These are phyloP conservation scores for Epichloe aotearoae DNA, from an alignment of 2,329 filamentous ascomycete species.

Conservation along the genomic window DNA sequence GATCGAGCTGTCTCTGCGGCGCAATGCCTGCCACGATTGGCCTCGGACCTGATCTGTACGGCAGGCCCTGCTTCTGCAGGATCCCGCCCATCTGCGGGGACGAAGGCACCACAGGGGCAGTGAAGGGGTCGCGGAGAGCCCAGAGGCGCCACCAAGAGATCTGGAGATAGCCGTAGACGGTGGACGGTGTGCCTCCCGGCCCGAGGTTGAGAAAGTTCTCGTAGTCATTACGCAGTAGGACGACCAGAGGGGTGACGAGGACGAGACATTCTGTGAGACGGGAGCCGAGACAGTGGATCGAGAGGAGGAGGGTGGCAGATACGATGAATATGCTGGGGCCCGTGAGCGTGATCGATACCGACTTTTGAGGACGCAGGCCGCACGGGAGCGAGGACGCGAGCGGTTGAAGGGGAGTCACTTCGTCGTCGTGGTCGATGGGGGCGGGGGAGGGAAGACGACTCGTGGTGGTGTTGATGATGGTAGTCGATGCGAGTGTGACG, in stretches of 20 bases:
- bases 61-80: slow-evolving; percentile 38
- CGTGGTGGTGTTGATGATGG: background rate
- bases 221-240: slow-evolving; percentile 57
- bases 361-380: slow-evolving; percentile 29
- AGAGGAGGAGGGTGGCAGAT: slow-evolving; percentile 32
- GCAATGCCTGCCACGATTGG: slow-evolving; percentile 64
- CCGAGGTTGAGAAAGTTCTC: slow-evolving; percentile 63
- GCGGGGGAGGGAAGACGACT: background rate
- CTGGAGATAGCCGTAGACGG: slow-evolving; percentile 56
- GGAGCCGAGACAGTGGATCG: slow-evolving; percentile 38
- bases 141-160: slow-evolving; percentile 62
- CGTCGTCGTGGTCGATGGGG: background rate
- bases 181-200: slow-evolving; percentile 68
- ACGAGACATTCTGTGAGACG: slow-evolving; percentile 36
- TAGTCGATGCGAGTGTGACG: slow-evolving; percentile 1
- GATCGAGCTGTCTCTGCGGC: slow-evolving; percentile 66
- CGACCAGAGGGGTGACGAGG: slow-evolving; percentile 31
- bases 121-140: slow-evolving; percentile 57
- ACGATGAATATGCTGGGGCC: slow-evolving; percentile 33
- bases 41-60: slow-evolving; percentile 47
- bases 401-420: background rate
- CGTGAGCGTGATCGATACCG: slow-evolving; percentile 40
- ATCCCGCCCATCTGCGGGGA: slow-evolving; percentile 42
- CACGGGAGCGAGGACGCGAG: background rate
- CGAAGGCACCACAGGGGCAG: slow-evolving; percentile 38